Conservation (phyloP, 2,329 filamentous ascomycete species). For the Botryosphaeria dothidea region DNA sequence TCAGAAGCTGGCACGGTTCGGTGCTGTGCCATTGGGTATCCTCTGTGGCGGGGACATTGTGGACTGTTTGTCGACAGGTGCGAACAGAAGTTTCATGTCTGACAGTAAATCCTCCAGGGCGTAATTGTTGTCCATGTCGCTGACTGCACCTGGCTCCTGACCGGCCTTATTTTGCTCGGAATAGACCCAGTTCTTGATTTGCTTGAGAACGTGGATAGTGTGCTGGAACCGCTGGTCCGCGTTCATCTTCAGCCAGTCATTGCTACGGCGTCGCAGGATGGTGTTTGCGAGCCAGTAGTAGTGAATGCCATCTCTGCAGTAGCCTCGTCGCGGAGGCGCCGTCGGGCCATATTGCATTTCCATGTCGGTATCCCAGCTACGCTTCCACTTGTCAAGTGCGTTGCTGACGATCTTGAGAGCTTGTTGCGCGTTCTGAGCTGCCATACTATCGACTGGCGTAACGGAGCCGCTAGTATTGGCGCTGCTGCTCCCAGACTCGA, state of each 20-base stretch:
- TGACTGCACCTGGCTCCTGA: slow-evolving; percentile 68
- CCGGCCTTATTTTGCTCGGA: slow-evolving; percentile 65
- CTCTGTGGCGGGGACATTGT: slow-evolving; percentile 8
- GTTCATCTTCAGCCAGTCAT: slow-evolving; percentile 54
- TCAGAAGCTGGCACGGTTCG: not conserved
- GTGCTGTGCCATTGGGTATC: not conserved
- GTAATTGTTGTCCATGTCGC: slow-evolving; percentile 68
- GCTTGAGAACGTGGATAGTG: slow-evolving; percentile 62
- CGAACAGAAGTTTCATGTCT: slow-evolving; percentile 72
- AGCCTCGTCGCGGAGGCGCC: slow-evolving; percentile 54
- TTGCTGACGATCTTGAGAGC: slow-evolving; percentile 48
- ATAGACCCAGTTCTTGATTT: slow-evolving; percentile 61
- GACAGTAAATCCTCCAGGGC: slow-evolving; percentile 65
- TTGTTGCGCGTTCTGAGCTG: slow-evolving; percentile 50
- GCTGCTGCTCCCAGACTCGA: slow-evolving; percentile 35
- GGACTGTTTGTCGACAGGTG: slow-evolving; percentile 49
- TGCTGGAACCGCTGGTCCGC: slow-evolving; percentile 63
- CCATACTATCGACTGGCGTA: slow-evolving; percentile 46
- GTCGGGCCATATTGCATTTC: slow-evolving; percentile 58
- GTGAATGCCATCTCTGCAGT: slow-evolving; percentile 70
- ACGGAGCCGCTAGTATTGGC: slow-evolving; percentile 37
- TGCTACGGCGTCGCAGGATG: slow-evolving; percentile 32
- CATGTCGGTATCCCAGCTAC: slow-evolving; percentile 70
- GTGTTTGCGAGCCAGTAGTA: slow-evolving; percentile 72
- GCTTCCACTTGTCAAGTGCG: slow-evolving; percentile 72